These are phyloP conservation scores for Rutstroemia sp. DNA, from an alignment of 2,329 filamentous ascomycete species.

Conservation along the genomic window DNA sequence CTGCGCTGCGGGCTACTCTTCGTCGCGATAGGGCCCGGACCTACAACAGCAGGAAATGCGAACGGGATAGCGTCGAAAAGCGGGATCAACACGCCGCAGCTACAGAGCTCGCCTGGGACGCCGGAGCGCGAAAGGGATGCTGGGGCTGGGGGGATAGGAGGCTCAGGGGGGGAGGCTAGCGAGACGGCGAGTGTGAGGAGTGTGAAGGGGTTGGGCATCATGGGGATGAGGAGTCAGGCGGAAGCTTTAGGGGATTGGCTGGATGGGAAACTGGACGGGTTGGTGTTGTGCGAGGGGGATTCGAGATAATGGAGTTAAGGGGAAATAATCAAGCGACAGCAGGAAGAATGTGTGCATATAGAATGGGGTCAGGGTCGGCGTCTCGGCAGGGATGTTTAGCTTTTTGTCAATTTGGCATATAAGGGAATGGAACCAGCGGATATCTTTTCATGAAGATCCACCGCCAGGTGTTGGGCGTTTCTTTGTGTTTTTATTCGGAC, in stretches of 20 bases:
- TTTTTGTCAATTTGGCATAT: too few species aligned
- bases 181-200: conserved; percentile 6
- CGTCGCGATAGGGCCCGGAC: conserved; percentile 48
- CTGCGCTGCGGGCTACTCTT: conserved; percentile 54
- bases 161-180: background rate
- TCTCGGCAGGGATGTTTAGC: too few species aligned
- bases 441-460: too few species aligned
- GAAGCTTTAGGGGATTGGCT: conserved; percentile 5
- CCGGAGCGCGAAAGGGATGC: background rate
- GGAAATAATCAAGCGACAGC: background rate
- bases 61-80: background rate
- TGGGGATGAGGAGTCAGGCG: conserved; percentile 6
- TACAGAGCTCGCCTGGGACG: background rate
- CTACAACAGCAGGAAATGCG: conserved; percentile 7
- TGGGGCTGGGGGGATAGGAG: background rate
- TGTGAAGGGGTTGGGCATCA: conserved; percentile 1
- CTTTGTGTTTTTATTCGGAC: too few species aligned
- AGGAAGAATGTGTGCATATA: too few species aligned
- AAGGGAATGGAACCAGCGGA: too few species aligned
- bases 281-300: background rate
- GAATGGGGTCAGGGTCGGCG: too few species aligned
- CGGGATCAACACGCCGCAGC: background rate
- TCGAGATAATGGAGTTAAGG: background rate
- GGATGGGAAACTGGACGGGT: conserved; percentile 1
- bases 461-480: too few species aligned